phyloP scores from a whole-genome alignment of 305 asterid genomes.

The Solanum hybrid region DNA sequence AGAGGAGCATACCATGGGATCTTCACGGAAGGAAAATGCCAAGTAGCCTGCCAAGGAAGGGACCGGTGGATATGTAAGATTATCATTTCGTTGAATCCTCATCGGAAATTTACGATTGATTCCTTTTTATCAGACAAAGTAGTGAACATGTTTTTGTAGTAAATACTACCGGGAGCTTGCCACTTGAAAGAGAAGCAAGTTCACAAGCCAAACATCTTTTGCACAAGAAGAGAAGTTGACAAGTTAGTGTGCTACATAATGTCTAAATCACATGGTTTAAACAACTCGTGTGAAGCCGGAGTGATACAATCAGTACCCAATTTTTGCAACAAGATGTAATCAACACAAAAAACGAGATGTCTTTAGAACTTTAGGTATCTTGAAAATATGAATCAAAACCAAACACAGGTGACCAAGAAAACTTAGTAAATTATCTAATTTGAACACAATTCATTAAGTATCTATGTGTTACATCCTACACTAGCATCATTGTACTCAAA shows the following conservation, averaged over 20 bases:
- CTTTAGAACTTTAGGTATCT: not conserved
- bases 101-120: not conserved
- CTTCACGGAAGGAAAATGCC: not conserved
- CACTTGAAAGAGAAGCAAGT: not conserved
- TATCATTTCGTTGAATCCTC: not conserved
- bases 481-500: not conserved
- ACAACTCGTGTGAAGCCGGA: not conserved
- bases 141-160: not conserved
- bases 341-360: not conserved
- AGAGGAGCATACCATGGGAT: slow-evolving; percentile 5
- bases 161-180: not conserved
- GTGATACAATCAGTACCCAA: not conserved
- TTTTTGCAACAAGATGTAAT: not conserved
- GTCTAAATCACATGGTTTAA: not conserved
- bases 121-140: not conserved
- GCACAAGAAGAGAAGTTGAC: not conserved
- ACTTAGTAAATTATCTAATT: not conserved
- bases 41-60: not conserved
- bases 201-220: not conserved
- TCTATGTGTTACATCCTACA: not conserved
- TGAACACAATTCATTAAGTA: not conserved
- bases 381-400: not conserved
- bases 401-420: not conserved
- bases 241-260: not conserved
- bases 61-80: too few species aligned